A percentile compares a stretch with the other conserved stretches of the same genome.
These are phyloP conservation scores for Cyberlindnera sargentensis DNA, from an alignment of 805 yeast species.

Conservation along the genomic window DNA sequence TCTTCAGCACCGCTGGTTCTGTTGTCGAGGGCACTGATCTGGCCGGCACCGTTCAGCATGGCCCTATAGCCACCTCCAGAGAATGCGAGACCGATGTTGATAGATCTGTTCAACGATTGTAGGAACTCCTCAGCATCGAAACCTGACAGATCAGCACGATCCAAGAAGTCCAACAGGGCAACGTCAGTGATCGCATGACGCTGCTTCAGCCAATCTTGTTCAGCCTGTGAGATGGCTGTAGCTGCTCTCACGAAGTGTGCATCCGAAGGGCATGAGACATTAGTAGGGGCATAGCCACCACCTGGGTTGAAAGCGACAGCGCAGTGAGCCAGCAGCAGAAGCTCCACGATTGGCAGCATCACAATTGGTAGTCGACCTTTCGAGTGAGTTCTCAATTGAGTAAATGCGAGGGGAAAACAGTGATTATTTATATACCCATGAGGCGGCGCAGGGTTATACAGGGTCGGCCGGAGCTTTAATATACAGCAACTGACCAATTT, in stretches of 20 bases:
- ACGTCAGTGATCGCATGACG: conserved; percentile 26
- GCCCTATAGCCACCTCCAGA: conserved; percentile 91
- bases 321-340: conserved; percentile 1
- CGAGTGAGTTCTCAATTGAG: background rate
- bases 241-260: conserved; percentile 39
- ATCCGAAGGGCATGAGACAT: conserved; percentile 43
- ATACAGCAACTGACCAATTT: too few relatives aligned
- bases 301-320: conserved; percentile 45
- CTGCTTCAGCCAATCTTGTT: conserved; percentile 44
- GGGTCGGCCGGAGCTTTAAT: too few relatives aligned
- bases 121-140: conserved; percentile 34
- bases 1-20: conserved; percentile 49
- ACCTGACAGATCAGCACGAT: conserved; percentile 39
- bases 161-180: conserved; percentile 30
- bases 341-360: background rate
- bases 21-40: conserved; percentile 67
- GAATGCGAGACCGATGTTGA: conserved; percentile 55
- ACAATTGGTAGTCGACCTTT: background rate
- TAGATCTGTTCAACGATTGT: conserved; percentile 29
- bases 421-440: too few relatives aligned
- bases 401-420: background rate
- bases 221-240: conserved; percentile 37
- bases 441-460: too few relatives aligned
- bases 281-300: conserved; percentile 55
- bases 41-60: conserved; percentile 81